Conservation (phyloP, 148 eudicot species). For the Bassia scoparia region DNA sequence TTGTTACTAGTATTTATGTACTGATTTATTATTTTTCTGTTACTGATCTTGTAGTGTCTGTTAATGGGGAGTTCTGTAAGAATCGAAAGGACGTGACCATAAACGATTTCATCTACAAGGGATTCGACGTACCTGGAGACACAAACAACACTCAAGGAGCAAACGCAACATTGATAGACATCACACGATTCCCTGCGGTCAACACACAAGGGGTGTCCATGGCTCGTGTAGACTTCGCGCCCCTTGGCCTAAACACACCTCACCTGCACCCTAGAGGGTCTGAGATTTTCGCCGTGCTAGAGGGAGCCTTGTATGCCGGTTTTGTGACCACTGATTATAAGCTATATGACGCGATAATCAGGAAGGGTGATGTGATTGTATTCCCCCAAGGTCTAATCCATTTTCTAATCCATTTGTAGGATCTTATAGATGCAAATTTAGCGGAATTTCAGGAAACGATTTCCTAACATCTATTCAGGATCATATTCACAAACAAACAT, state of each 20-base stretch:
- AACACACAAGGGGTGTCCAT: conserved; percentile 30
- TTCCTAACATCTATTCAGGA: too few relatives aligned
- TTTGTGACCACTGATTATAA: conserved; percentile 24
- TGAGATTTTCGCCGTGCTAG: conserved; percentile 20
- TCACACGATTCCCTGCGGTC: conserved; percentile 12
- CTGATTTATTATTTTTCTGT: too few relatives aligned
- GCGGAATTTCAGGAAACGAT: too few relatives aligned
- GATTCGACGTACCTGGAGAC: conserved; percentile 19
- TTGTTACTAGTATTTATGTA: too few relatives aligned
- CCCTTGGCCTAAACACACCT: conserved; percentile 27
- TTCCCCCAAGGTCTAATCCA: conserved; percentile 31
- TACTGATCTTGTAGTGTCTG: conserved; percentile 10
- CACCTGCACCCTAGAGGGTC: conserved; percentile 32
- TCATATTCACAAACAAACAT: too few relatives aligned
- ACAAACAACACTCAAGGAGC: conserved; percentile 14
- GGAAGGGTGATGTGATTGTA: conserved; percentile 23
- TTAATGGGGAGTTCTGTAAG: conserved; percentile 27
- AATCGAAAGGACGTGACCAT: conserved; percentile 23
- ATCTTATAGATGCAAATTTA: too few relatives aligned
- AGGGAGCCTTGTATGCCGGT: conserved; percentile 24
- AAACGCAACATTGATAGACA: conserved; percentile 1
- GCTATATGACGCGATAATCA: conserved; percentile 16
- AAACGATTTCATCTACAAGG: conserved; percentile 21
- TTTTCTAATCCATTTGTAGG: too few relatives aligned
- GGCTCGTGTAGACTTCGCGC: conserved; percentile 25